Conservation (phyloP, 192 early-diverging fungal species). For the Geosiphon pyriformis region DNA sequence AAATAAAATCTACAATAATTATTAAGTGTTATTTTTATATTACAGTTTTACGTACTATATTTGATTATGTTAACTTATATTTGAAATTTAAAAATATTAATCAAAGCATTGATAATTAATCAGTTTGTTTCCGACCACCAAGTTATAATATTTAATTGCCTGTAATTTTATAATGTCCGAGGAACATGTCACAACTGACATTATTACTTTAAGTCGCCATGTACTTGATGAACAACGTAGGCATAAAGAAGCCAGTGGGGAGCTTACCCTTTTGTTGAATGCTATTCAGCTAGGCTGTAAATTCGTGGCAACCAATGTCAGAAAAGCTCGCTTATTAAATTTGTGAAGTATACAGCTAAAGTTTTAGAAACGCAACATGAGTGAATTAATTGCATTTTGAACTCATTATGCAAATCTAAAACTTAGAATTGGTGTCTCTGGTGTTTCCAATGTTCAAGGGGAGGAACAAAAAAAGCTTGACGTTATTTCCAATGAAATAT, state of each 20-base stretch:
- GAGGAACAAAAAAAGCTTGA: constrained; percentile 98
- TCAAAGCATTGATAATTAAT: too few relatives aligned
- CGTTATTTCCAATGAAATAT: constrained; percentile 96
- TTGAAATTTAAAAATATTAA: too few relatives aligned
- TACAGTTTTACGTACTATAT: too few relatives aligned
- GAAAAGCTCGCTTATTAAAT: constrained; percentile 93
- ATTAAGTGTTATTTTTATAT: too few relatives aligned
- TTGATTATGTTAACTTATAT: too few relatives aligned
- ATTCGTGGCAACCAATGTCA: constrained; percentile 94
- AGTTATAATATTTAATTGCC: too few relatives aligned
- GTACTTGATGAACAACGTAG: constrained; percentile 88
- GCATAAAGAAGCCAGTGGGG: constrained; percentile 83
- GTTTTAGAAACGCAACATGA: too few relatives aligned
- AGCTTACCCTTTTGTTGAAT: constrained; percentile 85
- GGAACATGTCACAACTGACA: constrained; percentile 60
- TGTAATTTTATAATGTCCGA: constrained; percentile 18
- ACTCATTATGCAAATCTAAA: neutral
- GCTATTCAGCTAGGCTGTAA: constrained; percentile 93
- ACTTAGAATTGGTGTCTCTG: constrained; percentile 77
- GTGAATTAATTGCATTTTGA: neutral
- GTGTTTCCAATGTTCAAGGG: constrained; percentile 81
- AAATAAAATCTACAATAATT: too few relatives aligned
- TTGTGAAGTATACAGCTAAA: constrained; percentile 51
- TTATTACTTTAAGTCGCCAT: constrained; percentile 89
- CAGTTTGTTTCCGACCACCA: too few relatives aligned